phyloP scores from a whole-genome alignment of 257 asterid genomes.

The Nicotiana otophora region DNA sequence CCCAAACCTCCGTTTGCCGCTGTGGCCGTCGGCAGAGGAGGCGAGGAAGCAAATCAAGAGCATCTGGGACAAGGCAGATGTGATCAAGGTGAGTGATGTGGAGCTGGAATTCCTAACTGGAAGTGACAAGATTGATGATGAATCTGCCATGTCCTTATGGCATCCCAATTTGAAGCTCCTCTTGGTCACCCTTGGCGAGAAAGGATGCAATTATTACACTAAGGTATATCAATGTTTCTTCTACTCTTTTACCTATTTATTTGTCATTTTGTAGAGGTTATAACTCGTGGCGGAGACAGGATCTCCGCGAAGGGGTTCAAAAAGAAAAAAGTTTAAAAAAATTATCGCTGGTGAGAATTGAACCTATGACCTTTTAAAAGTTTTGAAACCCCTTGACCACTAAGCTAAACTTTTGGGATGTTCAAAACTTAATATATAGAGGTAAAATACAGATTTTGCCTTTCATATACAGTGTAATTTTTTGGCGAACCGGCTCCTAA shows the following conservation, averaged over 20 bases:
- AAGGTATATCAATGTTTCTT: constrained; percentile 39
- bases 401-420: too few species aligned
- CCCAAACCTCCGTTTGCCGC: constrained; percentile 80
- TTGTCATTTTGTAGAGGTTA: too few species aligned
- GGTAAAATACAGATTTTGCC: too few species aligned
- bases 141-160: constrained; percentile 79
- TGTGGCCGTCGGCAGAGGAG: constrained; percentile 77
- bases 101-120: constrained; percentile 91
- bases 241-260: not conserved
- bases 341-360: too few species aligned
- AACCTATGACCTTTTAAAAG: too few species aligned
- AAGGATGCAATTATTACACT: constrained; percentile 78
- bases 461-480: too few species aligned
- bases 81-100: constrained; percentile 86
- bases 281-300: too few species aligned
- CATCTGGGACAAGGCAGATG: constrained; percentile 82
- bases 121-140: constrained; percentile 71
- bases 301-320: too few species aligned
- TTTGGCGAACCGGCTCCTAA: too few species aligned
- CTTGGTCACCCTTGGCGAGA: constrained; percentile 84
- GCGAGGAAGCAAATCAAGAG: constrained; percentile 84
- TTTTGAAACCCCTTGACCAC: too few species aligned
- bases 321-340: too few species aligned
- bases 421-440: too few species aligned
- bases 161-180: constrained; percentile 81